A percentile compares a stretch with the other conserved stretches of the same genome.
These are phyloP conservation scores for Symbiotaphrina buchneri DNA, from an alignment of 495 filamentous ascomycete species.

Conservation along the genomic window DNA sequence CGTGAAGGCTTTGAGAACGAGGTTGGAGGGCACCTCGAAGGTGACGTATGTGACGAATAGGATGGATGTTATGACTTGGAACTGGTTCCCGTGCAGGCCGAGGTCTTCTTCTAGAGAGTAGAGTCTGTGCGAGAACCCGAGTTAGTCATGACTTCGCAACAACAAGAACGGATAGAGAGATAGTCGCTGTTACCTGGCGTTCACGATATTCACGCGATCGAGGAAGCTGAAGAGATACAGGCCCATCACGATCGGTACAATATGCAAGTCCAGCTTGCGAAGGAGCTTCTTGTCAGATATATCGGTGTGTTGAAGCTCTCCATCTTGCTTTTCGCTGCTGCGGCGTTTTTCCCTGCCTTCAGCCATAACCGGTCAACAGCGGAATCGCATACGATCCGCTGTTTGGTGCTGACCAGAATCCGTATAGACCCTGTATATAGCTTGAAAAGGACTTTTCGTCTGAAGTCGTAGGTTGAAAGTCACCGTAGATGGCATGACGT, in stretches of 20 bases:
- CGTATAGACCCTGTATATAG: no score
- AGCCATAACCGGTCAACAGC: no score
- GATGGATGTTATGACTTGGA: constrained; percentile 45
- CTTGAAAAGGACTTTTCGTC: no score
- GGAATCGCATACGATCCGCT: no score
- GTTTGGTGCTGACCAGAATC: no score
- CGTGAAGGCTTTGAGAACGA: constrained; percentile 36
- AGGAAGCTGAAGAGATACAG: constrained; percentile 44
- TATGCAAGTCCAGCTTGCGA: constrained; percentile 30
- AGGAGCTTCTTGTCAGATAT: no score
- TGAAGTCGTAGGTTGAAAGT: no score
- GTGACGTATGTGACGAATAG: constrained; percentile 49
- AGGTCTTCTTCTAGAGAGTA: constrained; percentile 49
- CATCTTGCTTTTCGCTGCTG: no score
- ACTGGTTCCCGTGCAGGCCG: constrained; percentile 34
- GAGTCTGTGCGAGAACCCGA: constrained; percentile 15
- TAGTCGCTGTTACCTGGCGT: constrained; percentile 22
- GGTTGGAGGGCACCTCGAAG: constrained; percentile 41
- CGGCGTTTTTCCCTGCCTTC: no score
- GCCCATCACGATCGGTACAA: constrained; percentile 35
- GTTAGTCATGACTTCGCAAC: background rate
- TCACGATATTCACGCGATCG: constrained; percentile 63
- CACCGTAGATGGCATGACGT: no score
- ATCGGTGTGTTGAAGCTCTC: no score
- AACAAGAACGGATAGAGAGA: background rate